These are phyloP conservation scores for Candida multigemmis DNA, from an alignment of 805 yeast species.

Conservation along the genomic window DNA sequence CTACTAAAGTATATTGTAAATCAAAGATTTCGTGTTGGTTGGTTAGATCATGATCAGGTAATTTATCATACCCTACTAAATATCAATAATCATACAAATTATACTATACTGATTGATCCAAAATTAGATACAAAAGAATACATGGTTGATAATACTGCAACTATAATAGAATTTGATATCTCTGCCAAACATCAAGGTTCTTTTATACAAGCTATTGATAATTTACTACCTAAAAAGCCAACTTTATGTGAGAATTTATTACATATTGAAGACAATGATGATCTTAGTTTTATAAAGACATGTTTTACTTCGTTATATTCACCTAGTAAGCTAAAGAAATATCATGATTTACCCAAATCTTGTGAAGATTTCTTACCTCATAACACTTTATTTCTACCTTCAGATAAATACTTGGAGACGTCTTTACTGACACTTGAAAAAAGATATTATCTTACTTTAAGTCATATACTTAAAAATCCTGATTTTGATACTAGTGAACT, in stretches of 20 bases:
- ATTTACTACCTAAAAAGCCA: conserved; percentile 27
- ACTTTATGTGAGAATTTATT: conserved; percentile 27
- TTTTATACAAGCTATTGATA: conserved; percentile 55
- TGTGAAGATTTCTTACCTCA: conserved; percentile 19
- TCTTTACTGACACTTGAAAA: conserved; percentile 18
- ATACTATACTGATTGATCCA: conserved; percentile 15
- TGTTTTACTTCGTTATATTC: conserved; percentile 1
- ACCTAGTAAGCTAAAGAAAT: conserved; percentile 4
- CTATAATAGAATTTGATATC: conserved; percentile 50
- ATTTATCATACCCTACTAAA: conserved; percentile 22
- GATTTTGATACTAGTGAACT: conserved; percentile 16
- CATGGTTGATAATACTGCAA: conserved; percentile 32
- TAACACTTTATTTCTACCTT: conserved; percentile 25
- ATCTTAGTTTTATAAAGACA: conserved; percentile 15
- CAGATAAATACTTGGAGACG: conserved; percentile 15
- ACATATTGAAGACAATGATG: conserved; percentile 13
- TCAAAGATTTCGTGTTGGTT: conserved; percentile 23
- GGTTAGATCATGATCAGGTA: conserved; percentile 13
- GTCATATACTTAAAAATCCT: conserved; percentile 8
- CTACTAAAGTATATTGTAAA: conserved; percentile 21
- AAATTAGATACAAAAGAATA: conserved; percentile 17
- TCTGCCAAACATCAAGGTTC: conserved; percentile 56
- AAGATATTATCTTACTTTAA: conserved; percentile 18
- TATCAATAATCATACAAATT: conserved; percentile 6
- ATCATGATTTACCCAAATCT: conserved; percentile 7